phyloP scores from a whole-genome alignment of 2,329 filamentous ascomycete genomes.

The Huntiella bhutanensis region DNA sequence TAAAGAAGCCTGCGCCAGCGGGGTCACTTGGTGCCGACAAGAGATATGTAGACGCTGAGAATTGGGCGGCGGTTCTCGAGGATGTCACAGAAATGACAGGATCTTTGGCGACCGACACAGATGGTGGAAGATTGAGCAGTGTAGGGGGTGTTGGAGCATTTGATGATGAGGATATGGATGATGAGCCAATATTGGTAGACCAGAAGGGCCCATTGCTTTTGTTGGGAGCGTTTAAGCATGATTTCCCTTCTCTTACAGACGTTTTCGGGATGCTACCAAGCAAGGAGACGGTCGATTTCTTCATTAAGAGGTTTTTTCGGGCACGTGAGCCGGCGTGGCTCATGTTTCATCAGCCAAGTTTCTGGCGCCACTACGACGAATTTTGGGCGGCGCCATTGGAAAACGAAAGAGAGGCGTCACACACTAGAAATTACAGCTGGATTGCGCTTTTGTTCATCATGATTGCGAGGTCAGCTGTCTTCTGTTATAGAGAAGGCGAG shows the following conservation, averaged over 20 bases:
- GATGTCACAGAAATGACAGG: constrained; percentile 13
- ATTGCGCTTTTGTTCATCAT: constrained; percentile 19
- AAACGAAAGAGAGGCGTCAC: constrained; percentile 7
- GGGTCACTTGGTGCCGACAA: constrained; percentile 14
- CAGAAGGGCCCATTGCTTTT: constrained; percentile 14
- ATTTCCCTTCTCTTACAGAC: constrained; percentile 11
- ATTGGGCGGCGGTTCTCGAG: constrained; percentile 19
- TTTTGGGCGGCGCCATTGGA: constrained; percentile 16
- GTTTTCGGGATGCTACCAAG: constrained; percentile 14
- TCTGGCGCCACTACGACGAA: constrained; percentile 15
- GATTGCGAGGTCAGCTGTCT: constrained; percentile 16
- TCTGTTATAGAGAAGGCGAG: constrained; percentile 14
- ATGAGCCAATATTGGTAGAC: constrained; percentile 10
- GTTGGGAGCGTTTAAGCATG: constrained; percentile 14
- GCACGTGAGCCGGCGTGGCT: constrained; percentile 16
- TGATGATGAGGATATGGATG: constrained; percentile 14
- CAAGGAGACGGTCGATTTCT: constrained; percentile 14
- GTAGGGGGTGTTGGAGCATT: background rate
- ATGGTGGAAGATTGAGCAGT: background rate
- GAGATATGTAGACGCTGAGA: constrained; percentile 16
- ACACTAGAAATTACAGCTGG: constrained; percentile 14
- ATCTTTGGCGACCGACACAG: background rate
- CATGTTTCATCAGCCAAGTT: constrained; percentile 17
- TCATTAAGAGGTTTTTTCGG: constrained; percentile 17
- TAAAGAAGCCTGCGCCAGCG: constrained; percentile 10